Conservation (phyloP, 2,329 filamentous ascomycete species). For the Aspergillus sclerotialis region DNA sequence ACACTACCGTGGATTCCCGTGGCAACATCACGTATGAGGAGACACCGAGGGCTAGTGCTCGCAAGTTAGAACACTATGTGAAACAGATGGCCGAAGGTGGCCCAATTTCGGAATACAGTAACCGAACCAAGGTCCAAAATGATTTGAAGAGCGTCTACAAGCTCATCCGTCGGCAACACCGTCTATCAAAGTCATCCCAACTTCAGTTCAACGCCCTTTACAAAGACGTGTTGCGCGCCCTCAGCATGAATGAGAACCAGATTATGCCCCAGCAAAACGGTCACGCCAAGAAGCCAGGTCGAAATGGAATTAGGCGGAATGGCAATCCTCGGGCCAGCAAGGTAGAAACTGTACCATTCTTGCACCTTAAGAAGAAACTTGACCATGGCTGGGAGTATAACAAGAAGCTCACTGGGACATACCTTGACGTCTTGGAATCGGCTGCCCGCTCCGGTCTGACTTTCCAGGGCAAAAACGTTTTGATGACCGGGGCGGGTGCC, state of each 20-base stretch:
- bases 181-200: constrained; percentile 91
- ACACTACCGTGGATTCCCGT: constrained; percentile 83
- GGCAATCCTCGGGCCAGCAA: constrained; percentile 67
- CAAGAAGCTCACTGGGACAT: constrained; percentile 92
- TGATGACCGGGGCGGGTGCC: constrained; percentile 97
- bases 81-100: constrained; percentile 97
- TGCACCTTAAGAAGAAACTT: constrained; percentile 96
- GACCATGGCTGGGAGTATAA: constrained; percentile 98
- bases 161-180: constrained; percentile 97
- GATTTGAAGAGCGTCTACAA: constrained; percentile 94
- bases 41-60: constrained; percentile 75
- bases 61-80: constrained; percentile 97
- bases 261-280: constrained; percentile 85
- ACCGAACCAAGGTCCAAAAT: constrained; percentile 95
- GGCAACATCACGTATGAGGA: constrained; percentile 93
- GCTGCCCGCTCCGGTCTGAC: constrained; percentile 81
- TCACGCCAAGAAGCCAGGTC: constrained; percentile 50
- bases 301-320: constrained; percentile 44
- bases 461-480: constrained; percentile 88
- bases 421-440: constrained; percentile 85
- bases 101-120: constrained; percentile 97
- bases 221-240: constrained; percentile 83
- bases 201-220: constrained; percentile 95
- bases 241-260: constrained; percentile 97
- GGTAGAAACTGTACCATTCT: constrained; percentile 94